Evolutionary conservation across 306 rosid genomes (phyloP).

Genomic region (Pachyrhizus erosus): DNA sequence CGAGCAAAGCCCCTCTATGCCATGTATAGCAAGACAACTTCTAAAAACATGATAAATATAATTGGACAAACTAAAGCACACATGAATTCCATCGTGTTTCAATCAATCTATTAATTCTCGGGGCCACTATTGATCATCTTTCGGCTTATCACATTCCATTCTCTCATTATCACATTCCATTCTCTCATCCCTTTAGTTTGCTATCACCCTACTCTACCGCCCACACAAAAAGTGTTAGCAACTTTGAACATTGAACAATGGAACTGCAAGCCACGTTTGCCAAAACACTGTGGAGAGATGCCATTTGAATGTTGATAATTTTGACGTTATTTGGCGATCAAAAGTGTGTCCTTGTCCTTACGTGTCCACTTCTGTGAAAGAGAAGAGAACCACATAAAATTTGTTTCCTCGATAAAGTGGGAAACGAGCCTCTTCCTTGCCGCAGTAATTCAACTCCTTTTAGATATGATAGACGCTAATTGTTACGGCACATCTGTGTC

Average conservation of each 20-base stretch:
- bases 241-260: slow-evolving; percentile 23
- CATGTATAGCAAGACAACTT: neutral
- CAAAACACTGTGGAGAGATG: neutral
- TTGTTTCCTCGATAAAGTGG: slow-evolving; percentile 15
- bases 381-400: neutral
- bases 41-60: neutral
- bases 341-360: slow-evolving; percentile 50
- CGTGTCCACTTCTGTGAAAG: neutral
- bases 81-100: neutral
- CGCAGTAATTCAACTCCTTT: neutral
- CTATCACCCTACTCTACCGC: no score
- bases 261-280: neutral
- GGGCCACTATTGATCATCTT: neutral
- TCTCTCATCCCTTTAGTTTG: no score
- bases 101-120: neutral
- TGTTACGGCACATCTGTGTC: slow-evolving; percentile 24
- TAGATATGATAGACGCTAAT: neutral
- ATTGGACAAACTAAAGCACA: slow-evolving; percentile 5
- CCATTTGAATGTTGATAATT: slow-evolving; percentile 12
- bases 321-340: slow-evolving; percentile 12
- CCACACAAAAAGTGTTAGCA: no score
- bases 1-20: no score
- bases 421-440: neutral
- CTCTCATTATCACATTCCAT: no score
- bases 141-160: neutral